phyloP scores from a whole-genome alignment of 164 flowering plant genomes.

The Tetrastigma voinierianum region DNA sequence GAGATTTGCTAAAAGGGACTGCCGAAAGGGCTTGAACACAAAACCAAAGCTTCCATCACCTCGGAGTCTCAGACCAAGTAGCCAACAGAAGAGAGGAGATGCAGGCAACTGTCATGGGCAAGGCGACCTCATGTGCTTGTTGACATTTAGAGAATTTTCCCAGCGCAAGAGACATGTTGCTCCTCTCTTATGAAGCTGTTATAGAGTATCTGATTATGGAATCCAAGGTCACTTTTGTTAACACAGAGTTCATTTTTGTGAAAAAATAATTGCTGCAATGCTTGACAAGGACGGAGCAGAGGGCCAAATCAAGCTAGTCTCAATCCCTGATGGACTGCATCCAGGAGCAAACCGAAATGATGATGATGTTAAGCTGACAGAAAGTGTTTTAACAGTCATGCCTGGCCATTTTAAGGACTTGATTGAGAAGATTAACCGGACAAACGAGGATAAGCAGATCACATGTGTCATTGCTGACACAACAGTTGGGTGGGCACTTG shows the following conservation, averaged over 20 bases:
- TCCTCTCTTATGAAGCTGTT: too few species aligned
- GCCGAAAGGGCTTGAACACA: too few species aligned
- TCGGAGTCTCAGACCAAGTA: too few species aligned
- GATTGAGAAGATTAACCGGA: conserved; percentile 8
- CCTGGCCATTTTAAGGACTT: conserved; percentile 18
- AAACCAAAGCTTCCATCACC: too few species aligned
- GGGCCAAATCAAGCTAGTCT: conserved; percentile 7
- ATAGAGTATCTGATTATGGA: too few species aligned
- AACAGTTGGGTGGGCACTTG: conserved; percentile 17
- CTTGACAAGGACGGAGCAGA: neutral
- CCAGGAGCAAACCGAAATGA: conserved; percentile 13
- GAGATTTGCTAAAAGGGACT: too few species aligned
- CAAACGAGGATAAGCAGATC: conserved; percentile 7
- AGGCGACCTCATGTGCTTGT: too few species aligned
- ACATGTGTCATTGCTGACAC: conserved; percentile 32
- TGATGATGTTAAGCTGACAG: neutral
- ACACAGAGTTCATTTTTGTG: conserved; percentile 4
- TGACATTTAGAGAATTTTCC: too few species aligned
- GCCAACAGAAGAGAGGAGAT: too few species aligned
- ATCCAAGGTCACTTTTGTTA: neutral
- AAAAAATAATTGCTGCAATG: neutral
- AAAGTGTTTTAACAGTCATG: conserved; percentile 6
- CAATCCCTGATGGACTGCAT: conserved; percentile 19
- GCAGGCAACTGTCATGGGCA: too few species aligned
- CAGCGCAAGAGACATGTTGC: too few species aligned